Conservation (phyloP, 1,284 basidiomycete genomes). For the Leccinum proliferum region DNA sequence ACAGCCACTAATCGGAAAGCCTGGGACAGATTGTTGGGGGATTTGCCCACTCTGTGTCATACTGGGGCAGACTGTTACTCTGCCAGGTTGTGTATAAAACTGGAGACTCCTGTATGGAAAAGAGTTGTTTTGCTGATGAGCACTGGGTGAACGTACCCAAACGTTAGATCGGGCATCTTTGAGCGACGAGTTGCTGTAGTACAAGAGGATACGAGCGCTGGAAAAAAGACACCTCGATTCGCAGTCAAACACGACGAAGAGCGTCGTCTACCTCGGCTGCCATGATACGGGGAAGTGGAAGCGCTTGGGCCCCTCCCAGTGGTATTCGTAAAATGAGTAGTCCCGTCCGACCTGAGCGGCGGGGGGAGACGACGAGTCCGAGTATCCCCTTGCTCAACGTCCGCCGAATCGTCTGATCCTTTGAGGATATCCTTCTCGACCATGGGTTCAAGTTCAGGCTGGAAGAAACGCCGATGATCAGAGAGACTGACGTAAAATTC, state of each 20-base stretch:
- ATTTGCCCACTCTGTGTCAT: too few species aligned
- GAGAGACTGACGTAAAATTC: too few species aligned
- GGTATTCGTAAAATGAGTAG: conserved; percentile 19
- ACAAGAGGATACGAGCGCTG: conserved; percentile 16
- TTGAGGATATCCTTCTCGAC: too few species aligned
- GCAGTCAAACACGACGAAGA: conserved; percentile 20
- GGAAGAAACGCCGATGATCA: too few species aligned
- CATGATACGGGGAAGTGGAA: conserved; percentile 17
- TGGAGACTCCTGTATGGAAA: too few species aligned
- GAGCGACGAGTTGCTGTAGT: conserved; percentile 4
- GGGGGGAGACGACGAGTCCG: not conserved
- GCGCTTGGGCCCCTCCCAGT: conserved; percentile 25
- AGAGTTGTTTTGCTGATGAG: too few species aligned
- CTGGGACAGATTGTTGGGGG: too few species aligned
- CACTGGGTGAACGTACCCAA: conserved; percentile 14
- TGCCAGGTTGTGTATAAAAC: too few species aligned
- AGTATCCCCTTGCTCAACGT: not conserved
- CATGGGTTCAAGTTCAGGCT: too few species aligned
- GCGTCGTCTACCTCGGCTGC: conserved; percentile 24
- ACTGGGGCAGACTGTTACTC: too few species aligned
- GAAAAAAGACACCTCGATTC: conserved; percentile 20
- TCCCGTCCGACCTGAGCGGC: not conserved
- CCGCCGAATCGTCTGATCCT: too few species aligned
- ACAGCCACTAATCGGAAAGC: too few species aligned
- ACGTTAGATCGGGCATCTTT: conserved; percentile 10